A percentile compares a stretch with the other conserved stretches of the same genome.
Evolutionary conservation across 805 yeast genomes (phyloP).

Genomic region (Wickerhamiella kazuoi): DNA sequence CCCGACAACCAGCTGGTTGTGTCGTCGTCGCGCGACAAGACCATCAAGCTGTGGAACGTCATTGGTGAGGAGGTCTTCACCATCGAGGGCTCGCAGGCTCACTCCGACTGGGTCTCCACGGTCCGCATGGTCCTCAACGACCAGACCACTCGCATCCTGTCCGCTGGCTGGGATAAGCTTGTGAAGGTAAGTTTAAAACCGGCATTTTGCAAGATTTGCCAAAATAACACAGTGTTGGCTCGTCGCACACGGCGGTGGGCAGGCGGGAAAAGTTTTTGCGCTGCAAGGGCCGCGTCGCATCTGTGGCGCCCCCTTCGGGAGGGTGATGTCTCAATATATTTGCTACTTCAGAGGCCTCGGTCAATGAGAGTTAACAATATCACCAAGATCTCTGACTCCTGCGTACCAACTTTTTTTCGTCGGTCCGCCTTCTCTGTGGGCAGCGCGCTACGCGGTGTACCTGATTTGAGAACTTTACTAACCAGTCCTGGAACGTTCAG

Average conservation of each 20-base stretch:
- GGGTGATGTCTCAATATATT: slow-evolving; percentile 73
- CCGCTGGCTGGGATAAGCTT: slow-evolving; percentile 98
- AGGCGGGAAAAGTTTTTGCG: too few species aligned
- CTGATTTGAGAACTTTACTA: slow-evolving; percentile 11
- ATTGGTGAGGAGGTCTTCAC: slow-evolving; percentile 93
- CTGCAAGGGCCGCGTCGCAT: too few species aligned
- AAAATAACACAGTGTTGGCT: not conserved
- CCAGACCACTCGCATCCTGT: slow-evolving; percentile 48
- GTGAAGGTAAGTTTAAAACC: slow-evolving; percentile 73
- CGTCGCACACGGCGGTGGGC: too few species aligned
- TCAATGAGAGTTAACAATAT: slow-evolving; percentile 80
- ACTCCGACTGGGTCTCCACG: slow-evolving; percentile 97
- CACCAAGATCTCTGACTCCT: slow-evolving; percentile 97
- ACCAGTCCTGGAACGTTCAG: slow-evolving; percentile 84
- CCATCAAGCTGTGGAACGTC: slow-evolving; percentile 99
- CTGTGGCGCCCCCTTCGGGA: too few species aligned
- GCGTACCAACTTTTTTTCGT: not conserved
- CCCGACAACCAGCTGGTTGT: slow-evolving; percentile 94
- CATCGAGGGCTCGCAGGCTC: slow-evolving; percentile 50
- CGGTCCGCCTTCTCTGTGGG: too few species aligned
- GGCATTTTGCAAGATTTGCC: slow-evolving; percentile 2
- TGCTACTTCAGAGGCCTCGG: slow-evolving; percentile 86
- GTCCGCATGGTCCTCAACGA: slow-evolving; percentile 84
- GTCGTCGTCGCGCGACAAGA: slow-evolving; percentile 97
- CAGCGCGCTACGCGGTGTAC: too few species aligned